These are phyloP conservation scores for Arthrinium puccinioides DNA, from an alignment of 2,329 filamentous ascomycete genomes.

Conservation along the genomic window DNA sequence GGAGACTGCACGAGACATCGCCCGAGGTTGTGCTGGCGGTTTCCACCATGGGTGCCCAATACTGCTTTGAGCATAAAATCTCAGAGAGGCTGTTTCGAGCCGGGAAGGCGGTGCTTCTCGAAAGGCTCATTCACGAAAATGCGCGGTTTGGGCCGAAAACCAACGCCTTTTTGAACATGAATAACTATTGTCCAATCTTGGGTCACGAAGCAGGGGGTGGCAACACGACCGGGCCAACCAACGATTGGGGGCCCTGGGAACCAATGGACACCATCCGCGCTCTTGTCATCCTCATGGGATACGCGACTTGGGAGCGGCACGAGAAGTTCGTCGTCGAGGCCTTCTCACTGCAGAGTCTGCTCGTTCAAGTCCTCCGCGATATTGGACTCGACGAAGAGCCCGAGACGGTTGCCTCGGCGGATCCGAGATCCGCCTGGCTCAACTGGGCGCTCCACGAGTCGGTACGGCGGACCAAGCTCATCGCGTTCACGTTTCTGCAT, in stretches of 20 bases:
- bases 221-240: not conserved
- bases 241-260: slow-evolving; percentile 16
- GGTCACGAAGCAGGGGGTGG: not conserved
- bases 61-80: slow-evolving; percentile 27
- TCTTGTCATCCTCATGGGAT: slow-evolving; percentile 28
- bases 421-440: slow-evolving; percentile 16
- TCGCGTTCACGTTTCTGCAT: slow-evolving; percentile 30
- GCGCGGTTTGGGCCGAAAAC: slow-evolving; percentile 18
- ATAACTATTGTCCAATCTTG: slow-evolving; percentile 4
- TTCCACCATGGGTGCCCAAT: slow-evolving; percentile 27
- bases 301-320: slow-evolving; percentile 29
- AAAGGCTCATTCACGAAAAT: slow-evolving; percentile 17
- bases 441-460: slow-evolving; percentile 26
- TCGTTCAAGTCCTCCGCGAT: slow-evolving; percentile 26
- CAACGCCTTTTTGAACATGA: slow-evolving; percentile 14
- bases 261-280: slow-evolving; percentile 25
- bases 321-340: slow-evolving; percentile 25
- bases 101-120: slow-evolving; percentile 22
- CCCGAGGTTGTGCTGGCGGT: slow-evolving; percentile 25
- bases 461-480: slow-evolving; percentile 25
- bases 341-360: slow-evolving; percentile 23
- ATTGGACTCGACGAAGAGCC: slow-evolving; percentile 23
- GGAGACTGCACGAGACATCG: slow-evolving; percentile 21
- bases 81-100: slow-evolving; percentile 26
- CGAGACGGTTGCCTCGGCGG: not conserved